Conservation (phyloP, 805 yeast species). For the Candida multigemmis region DNA sequence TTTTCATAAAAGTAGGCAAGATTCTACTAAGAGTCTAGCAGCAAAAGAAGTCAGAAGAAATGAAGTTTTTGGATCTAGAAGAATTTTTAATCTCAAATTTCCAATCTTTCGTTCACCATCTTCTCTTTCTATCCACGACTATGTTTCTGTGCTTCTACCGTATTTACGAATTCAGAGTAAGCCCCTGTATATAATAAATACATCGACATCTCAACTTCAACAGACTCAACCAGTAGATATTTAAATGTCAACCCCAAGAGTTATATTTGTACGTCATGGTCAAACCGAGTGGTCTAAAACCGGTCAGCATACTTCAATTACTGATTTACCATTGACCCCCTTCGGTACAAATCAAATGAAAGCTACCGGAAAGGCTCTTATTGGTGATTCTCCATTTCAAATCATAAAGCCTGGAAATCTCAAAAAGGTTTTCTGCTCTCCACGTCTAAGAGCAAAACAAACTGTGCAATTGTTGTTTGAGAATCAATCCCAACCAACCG, state of each 20-base stretch:
- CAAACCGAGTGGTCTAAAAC: constrained; percentile 95
- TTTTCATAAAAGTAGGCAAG: too few relatives aligned
- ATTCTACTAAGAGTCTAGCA: too few relatives aligned
- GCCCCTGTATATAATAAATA: too few relatives aligned
- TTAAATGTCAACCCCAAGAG: constrained; percentile 55
- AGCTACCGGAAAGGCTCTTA: constrained; percentile 62
- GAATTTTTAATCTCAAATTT: too few relatives aligned
- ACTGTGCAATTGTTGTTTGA: constrained; percentile 62
- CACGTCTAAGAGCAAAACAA: constrained; percentile 69
- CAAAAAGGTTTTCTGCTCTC: constrained; percentile 66
- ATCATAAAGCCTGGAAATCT: constrained; percentile 58
- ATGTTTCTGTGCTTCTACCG: too few relatives aligned
- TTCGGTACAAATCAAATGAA: constrained; percentile 73
- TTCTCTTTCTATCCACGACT: too few relatives aligned
- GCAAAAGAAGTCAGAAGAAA: too few relatives aligned
- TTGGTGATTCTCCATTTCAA: constrained; percentile 42
- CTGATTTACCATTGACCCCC: constrained; percentile 72
- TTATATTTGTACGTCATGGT: constrained; percentile 71
- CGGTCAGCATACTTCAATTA: constrained; percentile 84
- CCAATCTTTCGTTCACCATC: too few relatives aligned
- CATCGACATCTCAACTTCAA: too few relatives aligned
- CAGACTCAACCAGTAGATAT: too few relatives aligned
- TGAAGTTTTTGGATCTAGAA: too few relatives aligned
- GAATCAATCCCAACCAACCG: constrained; percentile 33
- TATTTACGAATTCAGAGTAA: too few relatives aligned